These are phyloP conservation scores for Sphenostylis stenocarpa DNA, from an alignment of 306 rosid genomes.

Conservation along the genomic window DNA sequence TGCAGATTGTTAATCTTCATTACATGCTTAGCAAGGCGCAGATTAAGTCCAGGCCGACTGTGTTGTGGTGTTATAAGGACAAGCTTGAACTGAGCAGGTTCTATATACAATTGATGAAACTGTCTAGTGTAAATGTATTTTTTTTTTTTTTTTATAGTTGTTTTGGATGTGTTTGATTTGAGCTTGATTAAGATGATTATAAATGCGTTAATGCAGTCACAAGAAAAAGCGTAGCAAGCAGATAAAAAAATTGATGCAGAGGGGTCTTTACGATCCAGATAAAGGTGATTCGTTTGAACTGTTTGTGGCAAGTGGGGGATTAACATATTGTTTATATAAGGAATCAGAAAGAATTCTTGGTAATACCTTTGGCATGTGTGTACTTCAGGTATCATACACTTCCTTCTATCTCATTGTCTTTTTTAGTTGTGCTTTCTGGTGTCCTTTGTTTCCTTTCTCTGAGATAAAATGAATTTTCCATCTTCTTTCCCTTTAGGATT, in stretches of 20 bases:
- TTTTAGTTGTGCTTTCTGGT: neutral
- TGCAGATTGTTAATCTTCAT: constrained; percentile 90
- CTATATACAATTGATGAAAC: neutral
- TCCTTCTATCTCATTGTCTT: constrained; percentile 18
- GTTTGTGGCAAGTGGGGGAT: constrained; percentile 70
- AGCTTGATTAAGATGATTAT: constrained; percentile 33
- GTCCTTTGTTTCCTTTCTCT: neutral
- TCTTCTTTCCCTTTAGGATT: constrained; percentile 61
- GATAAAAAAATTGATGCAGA: constrained; percentile 61
- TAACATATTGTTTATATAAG: constrained; percentile 76
- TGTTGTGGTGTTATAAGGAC: constrained; percentile 90
- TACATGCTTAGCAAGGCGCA: constrained; percentile 81
- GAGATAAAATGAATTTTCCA: constrained; percentile 14
- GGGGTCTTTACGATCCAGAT: constrained; percentile 87
- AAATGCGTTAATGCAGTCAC: constrained; percentile 57
- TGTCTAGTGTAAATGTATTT: neutral
- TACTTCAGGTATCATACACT: constrained; percentile 69
- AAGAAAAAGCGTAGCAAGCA: constrained; percentile 83
- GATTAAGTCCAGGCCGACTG: constrained; percentile 74
- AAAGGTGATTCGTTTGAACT: constrained; percentile 81
- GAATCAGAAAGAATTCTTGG: constrained; percentile 90
- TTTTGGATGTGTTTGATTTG: neutral
- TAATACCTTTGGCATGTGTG: constrained; percentile 92
- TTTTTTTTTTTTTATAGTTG: neutral
- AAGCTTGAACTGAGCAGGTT: constrained; percentile 96